Evolutionary conservation across 345 rosid genomes (phyloP).

Genomic region (Anastatica hierochuntica): DNA sequence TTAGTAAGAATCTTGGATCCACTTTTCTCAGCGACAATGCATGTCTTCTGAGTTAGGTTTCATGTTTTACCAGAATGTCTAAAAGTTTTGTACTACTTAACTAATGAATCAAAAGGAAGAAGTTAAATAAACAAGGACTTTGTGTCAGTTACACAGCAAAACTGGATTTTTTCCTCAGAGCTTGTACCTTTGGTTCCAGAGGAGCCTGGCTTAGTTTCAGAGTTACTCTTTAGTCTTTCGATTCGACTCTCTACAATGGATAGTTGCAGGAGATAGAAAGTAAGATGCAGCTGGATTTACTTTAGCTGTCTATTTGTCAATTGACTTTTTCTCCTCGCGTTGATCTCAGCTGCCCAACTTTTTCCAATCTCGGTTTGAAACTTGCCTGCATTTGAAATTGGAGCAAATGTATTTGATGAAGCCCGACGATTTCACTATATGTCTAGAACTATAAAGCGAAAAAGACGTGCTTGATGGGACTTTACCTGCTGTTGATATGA

Average conservation of each 20-base stretch:
- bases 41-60: neutral
- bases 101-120: neutral
- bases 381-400: slow-evolving; percentile 47
- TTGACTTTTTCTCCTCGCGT: slow-evolving; percentile 56
- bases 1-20: neutral
- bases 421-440: neutral
- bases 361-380: slow-evolving; percentile 85
- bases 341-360: slow-evolving; percentile 83
- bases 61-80: neutral
- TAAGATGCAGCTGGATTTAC: slow-evolving; percentile 16
- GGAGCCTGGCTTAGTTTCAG: slow-evolving; percentile 4
- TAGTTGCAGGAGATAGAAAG: neutral
- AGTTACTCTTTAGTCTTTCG: no score
- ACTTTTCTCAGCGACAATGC: neutral
- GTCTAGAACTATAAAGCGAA: no score
- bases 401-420: neutral
- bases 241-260: slow-evolving; percentile 5
- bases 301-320: slow-evolving; percentile 29
- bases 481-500: slow-evolving; percentile 91
- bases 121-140: neutral
- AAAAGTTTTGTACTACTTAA: neutral
- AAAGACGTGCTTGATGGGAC: neutral
- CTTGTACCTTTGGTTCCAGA: slow-evolving; percentile 17
- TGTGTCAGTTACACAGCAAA: slow-evolving; percentile 1
- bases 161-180: slow-evolving; percentile 1